Percentiles rank a stretch among this genome's conserved stretches.
Evolutionary conservation across 306 rosid genomes (phyloP).

Genomic region (Sophora flavescens): DNA sequence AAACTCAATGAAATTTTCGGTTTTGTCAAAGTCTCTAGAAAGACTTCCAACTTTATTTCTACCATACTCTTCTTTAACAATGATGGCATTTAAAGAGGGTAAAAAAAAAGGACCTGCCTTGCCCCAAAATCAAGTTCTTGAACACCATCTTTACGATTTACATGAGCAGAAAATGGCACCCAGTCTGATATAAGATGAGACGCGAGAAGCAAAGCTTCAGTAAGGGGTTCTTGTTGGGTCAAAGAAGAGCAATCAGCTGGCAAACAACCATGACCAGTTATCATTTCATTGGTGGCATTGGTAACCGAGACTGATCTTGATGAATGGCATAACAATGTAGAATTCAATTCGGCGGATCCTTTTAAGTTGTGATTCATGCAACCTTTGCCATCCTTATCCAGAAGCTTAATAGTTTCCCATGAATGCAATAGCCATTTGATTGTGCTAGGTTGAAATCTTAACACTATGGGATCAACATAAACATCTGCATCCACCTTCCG

Average conservation of each 20-base stretch:
- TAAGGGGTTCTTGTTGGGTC: conserved; percentile 50
- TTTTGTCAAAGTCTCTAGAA: conserved; percentile 17
- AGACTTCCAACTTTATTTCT: conserved; percentile 21
- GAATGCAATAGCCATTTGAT: conserved; percentile 69
- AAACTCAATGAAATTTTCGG: conserved; percentile 36
- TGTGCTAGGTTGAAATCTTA: conserved; percentile 83
- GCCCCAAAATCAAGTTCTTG: conserved; percentile 92
- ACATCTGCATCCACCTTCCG: conserved; percentile 85
- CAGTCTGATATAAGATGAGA: conserved; percentile 85
- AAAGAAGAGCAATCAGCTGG: conserved; percentile 50
- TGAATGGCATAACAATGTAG: conserved; percentile 50
- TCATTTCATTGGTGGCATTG: conserved; percentile 44
- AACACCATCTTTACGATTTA: conserved; percentile 50
- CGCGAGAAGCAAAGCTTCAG: conserved; percentile 64
- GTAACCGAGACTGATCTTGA: conserved; percentile 51
- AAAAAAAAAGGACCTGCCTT: conserved; percentile 65
- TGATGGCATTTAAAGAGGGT: conserved; percentile 34
- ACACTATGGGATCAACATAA: conserved; percentile 73
- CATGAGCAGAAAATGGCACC: conserved; percentile 66
- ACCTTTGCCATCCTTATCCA: conserved; percentile 57
- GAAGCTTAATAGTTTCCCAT: conserved; percentile 65
- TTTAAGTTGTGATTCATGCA: conserved; percentile 44
- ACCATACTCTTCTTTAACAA: conserved; percentile 33
- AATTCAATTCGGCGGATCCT: conserved; percentile 55
- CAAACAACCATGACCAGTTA: conserved; percentile 50